Evolutionary conservation across 2,329 filamentous ascomycete genomes (phyloP).

Genomic region (Penicillium corylophilum): DNA sequence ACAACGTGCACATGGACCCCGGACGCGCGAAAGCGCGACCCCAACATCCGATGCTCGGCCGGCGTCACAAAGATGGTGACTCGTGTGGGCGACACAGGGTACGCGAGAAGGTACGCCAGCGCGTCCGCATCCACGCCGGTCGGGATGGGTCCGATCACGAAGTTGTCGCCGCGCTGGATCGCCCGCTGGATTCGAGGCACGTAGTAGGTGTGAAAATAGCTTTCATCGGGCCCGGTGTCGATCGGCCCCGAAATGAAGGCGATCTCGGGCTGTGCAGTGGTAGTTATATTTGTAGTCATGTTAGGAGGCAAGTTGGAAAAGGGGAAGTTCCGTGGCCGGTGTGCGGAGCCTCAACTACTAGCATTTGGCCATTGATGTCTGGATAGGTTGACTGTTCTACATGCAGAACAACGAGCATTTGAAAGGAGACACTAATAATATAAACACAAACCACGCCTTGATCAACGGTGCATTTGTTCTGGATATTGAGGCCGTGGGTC

Average conservation of each 20-base stretch:
- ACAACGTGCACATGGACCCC: slow-evolving; percentile 21
- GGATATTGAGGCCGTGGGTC: no score
- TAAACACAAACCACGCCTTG: no score
- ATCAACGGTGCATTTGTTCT: no score
- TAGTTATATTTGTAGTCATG: background rate
- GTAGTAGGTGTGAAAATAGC: slow-evolving; percentile 35
- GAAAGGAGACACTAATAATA: no score
- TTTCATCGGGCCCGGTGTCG: slow-evolving; percentile 17
- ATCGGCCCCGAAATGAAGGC: slow-evolving; percentile 38
- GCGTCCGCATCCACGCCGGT: slow-evolving; percentile 26
- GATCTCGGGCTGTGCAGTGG: slow-evolving; percentile 5
- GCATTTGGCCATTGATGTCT: no score
- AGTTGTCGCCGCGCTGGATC: slow-evolving; percentile 18
- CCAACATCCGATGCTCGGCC: slow-evolving; percentile 24
- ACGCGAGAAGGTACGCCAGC: slow-evolving; percentile 26
- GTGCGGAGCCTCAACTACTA: no score
- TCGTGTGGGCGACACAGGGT: slow-evolving; percentile 15
- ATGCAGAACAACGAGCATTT: no score
- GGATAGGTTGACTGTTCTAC: no score
- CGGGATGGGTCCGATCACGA: slow-evolving; percentile 24
- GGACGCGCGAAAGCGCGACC: slow-evolving; percentile 9
- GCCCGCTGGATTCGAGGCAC: slow-evolving; percentile 14
- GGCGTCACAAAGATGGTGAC: slow-evolving; percentile 27
- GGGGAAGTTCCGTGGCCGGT: background rate
- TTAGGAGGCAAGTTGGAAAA: background rate